Conservation (phyloP, 2,329 filamentous ascomycete genomes). For the Xylariaceae sp. region DNA sequence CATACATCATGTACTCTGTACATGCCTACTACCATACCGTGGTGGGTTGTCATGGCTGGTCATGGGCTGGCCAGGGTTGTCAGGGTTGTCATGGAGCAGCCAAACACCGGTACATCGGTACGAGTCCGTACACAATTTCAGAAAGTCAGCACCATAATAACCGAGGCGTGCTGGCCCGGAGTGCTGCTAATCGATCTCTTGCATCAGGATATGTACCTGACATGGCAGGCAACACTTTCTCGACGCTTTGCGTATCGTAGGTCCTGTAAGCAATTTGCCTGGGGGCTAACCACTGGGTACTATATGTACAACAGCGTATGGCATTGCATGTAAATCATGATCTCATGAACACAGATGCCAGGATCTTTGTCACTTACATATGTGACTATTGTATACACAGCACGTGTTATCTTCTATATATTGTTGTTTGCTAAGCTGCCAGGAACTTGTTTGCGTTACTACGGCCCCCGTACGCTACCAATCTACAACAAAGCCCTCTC, state of each 20-base stretch:
- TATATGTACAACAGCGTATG: too few relatives aligned
- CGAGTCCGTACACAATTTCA: background rate
- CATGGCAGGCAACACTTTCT: background rate
- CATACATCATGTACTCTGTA: slow-evolving; percentile 8
- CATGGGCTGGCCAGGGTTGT: too few relatives aligned
- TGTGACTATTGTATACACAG: background rate
- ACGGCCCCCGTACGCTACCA: too few relatives aligned
- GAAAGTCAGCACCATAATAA: slow-evolving; percentile 15
- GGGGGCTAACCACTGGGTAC: background rate
- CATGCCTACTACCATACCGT: background rate
- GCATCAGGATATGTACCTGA: background rate
- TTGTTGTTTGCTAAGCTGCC: slow-evolving; percentile 14
- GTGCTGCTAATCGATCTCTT: slow-evolving; percentile 2
- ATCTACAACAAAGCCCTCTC: background rate
- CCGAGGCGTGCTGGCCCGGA: slow-evolving; percentile 4
- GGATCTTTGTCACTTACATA: slow-evolving; percentile 6
- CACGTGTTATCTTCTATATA: background rate
- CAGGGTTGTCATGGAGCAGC: background rate
- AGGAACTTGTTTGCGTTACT: slow-evolving; percentile 14
- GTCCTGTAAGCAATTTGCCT: background rate
- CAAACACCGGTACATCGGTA: background rate
- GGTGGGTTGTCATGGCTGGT: too few relatives aligned
- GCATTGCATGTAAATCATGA: slow-evolving; percentile 10
- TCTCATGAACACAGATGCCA: slow-evolving; percentile 11
- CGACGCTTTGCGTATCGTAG: background rate